Percentiles rank a stretch among this genome's conserved stretches.
phyloP scores from a whole-genome alignment of 2,329 filamentous ascomycete genomes.

The Paecilomyces variotii region DNA sequence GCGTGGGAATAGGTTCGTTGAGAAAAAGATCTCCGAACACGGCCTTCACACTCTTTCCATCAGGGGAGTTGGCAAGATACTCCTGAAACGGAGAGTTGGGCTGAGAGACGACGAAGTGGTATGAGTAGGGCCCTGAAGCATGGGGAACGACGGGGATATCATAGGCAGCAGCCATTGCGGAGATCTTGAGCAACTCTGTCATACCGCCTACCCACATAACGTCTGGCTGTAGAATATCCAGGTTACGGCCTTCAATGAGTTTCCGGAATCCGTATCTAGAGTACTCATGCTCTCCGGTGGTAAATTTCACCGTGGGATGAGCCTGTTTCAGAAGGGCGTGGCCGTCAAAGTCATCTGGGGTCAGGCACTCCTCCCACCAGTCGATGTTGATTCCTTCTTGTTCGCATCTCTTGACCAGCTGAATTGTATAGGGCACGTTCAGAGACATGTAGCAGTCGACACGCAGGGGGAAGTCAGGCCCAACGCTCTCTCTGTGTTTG shows the following conservation, averaged over 20 bases:
- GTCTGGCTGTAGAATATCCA: slow-evolving; percentile 91
- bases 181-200: slow-evolving; percentile 84
- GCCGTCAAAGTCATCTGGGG: slow-evolving; percentile 85
- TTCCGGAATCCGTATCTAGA: slow-evolving; percentile 92
- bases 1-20: slow-evolving; percentile 80
- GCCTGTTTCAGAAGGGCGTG: slow-evolving; percentile 85
- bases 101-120: slow-evolving; percentile 92
- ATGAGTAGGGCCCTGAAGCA: slow-evolving; percentile 87
- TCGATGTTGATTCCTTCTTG: slow-evolving; percentile 79
- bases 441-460: slow-evolving; percentile 97
- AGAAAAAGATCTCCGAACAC: slow-evolving; percentile 88
- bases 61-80: slow-evolving; percentile 86
- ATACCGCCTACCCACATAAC: slow-evolving; percentile 96
- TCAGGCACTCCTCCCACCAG: slow-evolving; percentile 95
- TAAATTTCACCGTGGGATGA: slow-evolving; percentile 86
- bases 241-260: slow-evolving; percentile 80
- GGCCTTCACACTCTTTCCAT: slow-evolving; percentile 80
- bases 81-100: slow-evolving; percentile 92
- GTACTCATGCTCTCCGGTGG: slow-evolving; percentile 92
- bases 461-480: slow-evolving; percentile 85
- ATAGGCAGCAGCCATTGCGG: slow-evolving; percentile 83
- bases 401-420: slow-evolving; percentile 74
- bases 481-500: slow-evolving; percentile 74
- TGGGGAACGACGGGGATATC: slow-evolving; percentile 95
- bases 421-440: slow-evolving; percentile 86